Base-by-base conservation (phyloP, 345 rosid genomes). In the Populus pruinosa region DNA sequence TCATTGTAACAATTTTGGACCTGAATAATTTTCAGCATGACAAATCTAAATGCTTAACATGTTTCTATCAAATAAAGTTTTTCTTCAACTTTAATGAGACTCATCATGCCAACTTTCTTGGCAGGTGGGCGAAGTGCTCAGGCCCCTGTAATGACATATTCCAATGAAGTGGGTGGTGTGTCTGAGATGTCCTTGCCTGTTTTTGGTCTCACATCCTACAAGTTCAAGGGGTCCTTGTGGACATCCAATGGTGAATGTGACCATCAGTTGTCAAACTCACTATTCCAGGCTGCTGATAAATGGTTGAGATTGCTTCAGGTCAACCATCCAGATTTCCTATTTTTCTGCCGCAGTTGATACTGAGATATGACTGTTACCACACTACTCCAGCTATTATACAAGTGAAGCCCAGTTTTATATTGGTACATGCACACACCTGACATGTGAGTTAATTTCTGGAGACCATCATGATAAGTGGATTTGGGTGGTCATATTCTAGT, bases 221-320 rank as follows among this genome's bases (percentile, higher is more conserved):
- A 81, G 77, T 81, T 81, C 70, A 72, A 76, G 74, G 77, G 77
- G 18, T 69, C 83, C n/a, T 77, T 81, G 74, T 81, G 80, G 83
- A 77, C 77, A 1, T 70, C 80, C 43, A 72, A 61, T 44, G 80
- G 80, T 11, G 77, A 77, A 33, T 17, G 17, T 21, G 75, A 77
- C n/a, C 23, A 20, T 17, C 77, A 72, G 50, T 49, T 67, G 71
- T 74, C 83, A 36, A 61, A 72, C 67, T 67, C 59, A 64, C 74
- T 81, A 21, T 67, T 76, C 50, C 83, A 76, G 76, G 36, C 18
- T 33, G 83, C 83, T 72, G 80, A 68, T 14, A 72, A 47, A 43
- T 72, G 74, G 80, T 73, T 81, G 77, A 77, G 74, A 67, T 53
- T 36, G 68, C 70, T 44, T 72, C 64, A 72, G 59, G 83, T 77